Percentiles rank a stretch among this genome's conserved stretches.
phyloP scores from a whole-genome alignment of 2,329 filamentous ascomycete species.

The Botrytis fabae region DNA sequence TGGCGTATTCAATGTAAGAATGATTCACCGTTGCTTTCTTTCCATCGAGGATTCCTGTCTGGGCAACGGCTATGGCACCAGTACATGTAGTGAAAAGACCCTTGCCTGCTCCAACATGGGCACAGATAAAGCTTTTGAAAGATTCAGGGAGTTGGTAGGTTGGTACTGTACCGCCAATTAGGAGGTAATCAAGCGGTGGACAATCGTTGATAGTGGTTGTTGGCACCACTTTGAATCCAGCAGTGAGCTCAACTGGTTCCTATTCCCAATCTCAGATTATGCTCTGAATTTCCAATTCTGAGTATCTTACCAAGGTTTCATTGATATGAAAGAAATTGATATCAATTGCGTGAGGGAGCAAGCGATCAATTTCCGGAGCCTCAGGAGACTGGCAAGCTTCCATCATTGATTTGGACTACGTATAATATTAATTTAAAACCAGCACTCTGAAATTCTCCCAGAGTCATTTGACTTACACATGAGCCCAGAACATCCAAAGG shows the following conservation, averaged over 20 bases:
- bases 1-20: constrained; percentile 37
- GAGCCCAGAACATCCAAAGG: constrained; percentile 35
- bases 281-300: neutral
- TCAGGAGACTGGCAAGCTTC: constrained; percentile 2
- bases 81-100: constrained; percentile 44
- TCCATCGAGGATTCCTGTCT: constrained; percentile 46
- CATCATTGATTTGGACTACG: constrained; percentile 2
- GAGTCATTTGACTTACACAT: constrained; percentile 22
- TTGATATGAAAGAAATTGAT: constrained; percentile 35
- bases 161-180: constrained; percentile 42
- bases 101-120: constrained; percentile 43
- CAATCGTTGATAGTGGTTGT: constrained; percentile 38
- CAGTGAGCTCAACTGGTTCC: constrained; percentile 29
- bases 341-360: constrained; percentile 29
- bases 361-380: constrained; percentile 13
- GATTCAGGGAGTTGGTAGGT: constrained; percentile 39
- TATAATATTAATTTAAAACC: neutral
- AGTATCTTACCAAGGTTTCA: constrained; percentile 27
- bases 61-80: constrained; percentile 40
- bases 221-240: constrained; percentile 26
- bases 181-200: constrained; percentile 44
- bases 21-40: constrained; percentile 48
- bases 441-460: neutral
- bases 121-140: constrained; percentile 40
- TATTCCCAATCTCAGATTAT: neutral